These are phyloP conservation scores for Kwoniella bestiolae DNA, from an alignment of 768 basidiomycete species.

Conservation along the genomic window DNA sequence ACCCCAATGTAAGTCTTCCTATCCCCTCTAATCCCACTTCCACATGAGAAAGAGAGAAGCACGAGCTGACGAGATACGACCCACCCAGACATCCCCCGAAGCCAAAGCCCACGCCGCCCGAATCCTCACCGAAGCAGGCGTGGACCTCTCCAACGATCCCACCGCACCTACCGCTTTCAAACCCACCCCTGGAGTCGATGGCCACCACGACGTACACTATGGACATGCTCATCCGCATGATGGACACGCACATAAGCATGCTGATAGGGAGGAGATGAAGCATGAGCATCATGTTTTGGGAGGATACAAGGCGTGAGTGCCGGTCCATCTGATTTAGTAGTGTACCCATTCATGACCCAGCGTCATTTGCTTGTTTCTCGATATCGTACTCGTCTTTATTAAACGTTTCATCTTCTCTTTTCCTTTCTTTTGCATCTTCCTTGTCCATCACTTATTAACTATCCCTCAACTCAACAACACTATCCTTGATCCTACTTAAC, in stretches of 20 bases:
- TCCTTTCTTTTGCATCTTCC: too few species aligned
- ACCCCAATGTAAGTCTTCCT: slow-evolving; percentile 25
- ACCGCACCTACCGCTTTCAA: not conserved
- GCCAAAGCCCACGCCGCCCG: slow-evolving; percentile 29
- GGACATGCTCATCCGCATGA: slow-evolving; percentile 3
- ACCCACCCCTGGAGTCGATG: not conserved
- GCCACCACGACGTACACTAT: not conserved
- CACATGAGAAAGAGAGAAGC: slow-evolving; percentile 3
- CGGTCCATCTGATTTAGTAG: too few species aligned
- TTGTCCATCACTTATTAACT: too few species aligned
- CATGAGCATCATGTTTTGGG: slow-evolving; percentile 28
- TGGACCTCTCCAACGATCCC: slow-evolving; percentile 5
- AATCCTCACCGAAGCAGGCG: slow-evolving; percentile 19
- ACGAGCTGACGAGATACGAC: not conserved
- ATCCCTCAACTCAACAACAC: too few species aligned
- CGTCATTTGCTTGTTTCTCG: too few species aligned
- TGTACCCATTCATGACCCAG: too few species aligned
- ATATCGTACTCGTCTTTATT: too few species aligned
- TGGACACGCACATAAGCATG: not conserved
- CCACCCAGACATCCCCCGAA: slow-evolving; percentile 23
- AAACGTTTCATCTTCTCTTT: too few species aligned
- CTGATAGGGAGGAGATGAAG: not conserved
- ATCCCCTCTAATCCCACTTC: not conserved
- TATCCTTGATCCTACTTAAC: too few species aligned
- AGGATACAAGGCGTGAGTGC: slow-evolving; percentile 38